Base-by-base conservation (phyloP, 495 filamentous ascomycete species). In the Trichoderma gamsii region DNA sequence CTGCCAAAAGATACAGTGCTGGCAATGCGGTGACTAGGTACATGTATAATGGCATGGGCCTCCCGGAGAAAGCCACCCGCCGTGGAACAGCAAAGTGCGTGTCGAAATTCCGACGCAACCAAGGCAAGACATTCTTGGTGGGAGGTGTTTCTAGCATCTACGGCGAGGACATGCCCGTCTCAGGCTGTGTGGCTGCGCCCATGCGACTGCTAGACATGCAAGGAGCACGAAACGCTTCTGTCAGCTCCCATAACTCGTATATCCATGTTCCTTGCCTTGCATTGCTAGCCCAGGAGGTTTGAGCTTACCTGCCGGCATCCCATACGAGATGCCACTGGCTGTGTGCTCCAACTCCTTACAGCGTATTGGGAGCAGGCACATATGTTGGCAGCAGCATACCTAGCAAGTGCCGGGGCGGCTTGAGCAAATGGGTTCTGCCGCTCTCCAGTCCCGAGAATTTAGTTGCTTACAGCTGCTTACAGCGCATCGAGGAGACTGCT, bases 151-250 rank as follows among this genome's bases (percentile, higher is more conserved):
- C 56, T 61, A 21, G 11, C 4, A 23, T 13, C 29, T 18, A 25
- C 56, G 23, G 12, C 27, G 13, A 23, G 56, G 56, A 29, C 9
- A 2, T 23, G 13, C 56, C 51, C 56, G 56, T 61, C 11, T 12
- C 56, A 61, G 23, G 51, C 51, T 25, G 56, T 18, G 56, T 61
- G 56, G 56, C 56, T 61, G 56, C 29, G 56, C 25, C 56, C 56
- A 32, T 16, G 23, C 25, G 11, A 25, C 56, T 21, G 49, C n/a
- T 4, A 23, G 21, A 4, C 56, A 27, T 61, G 56, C 56, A 61
- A 61, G 56, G 27, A 61, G 56, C 23, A 32, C 56, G 35, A 21
- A 61, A 61, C 8, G 18, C 21, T 25, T n/a, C 51, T 56, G 51
- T 56, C 51, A n/a, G 18, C 44, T n/a, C 43, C 43, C 18, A 4